Evolutionary conservation across 2,329 filamentous ascomycete species (phyloP), one percentile per base, ranked within the genome.

Genomic region (Cladophialophora carrionii): DNA sequence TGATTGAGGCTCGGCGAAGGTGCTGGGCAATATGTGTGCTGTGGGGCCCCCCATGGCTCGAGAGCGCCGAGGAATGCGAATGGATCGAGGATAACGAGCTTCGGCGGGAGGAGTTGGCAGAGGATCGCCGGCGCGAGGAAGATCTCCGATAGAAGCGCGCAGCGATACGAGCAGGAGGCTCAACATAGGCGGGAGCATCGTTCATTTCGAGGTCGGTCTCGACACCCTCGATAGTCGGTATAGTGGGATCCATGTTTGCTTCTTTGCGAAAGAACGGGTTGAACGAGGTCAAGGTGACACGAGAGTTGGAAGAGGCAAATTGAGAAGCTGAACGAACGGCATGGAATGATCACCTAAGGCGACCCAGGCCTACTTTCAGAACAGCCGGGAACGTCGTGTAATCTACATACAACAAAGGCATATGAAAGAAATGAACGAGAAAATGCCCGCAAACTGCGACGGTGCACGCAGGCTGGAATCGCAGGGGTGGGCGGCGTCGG

Each of bases 21-120:
- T 88, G 86, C 76, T 88, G 87, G 55, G 86, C 86, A 64, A 88
- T 78, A 73, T 87, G 83, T 69, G 85, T 85, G 72, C 82, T 84
- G 70, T 85, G 83, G 55, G 81, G 80, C 26, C 78, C 75, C 62
- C 80, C 81, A 76, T 79, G 80, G 53, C 77, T 75, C 10, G 78
- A 78, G 41, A 82, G 79, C 70, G 78, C 82, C 7, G 86, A 87
- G 64, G 84, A 82, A 69, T 86, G 85, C 26, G 85, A 88, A 72
- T 87, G 85, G 22, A 69, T 60, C 1, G 87, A 89, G 24, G 87
- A 88, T 4, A 88, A 78, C 8, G 86, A 88, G 74, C 86, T 88
- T 66, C 87, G 83, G 68, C 87, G 85, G 52, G 87, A 88, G 7
- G 86, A 88, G 54, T 84, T 79, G 12, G 84, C 83, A 10, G 87